phyloP scores from a whole-genome alignment of 2,329 filamentous ascomycete species.

The Neurospora sp. region DNA sequence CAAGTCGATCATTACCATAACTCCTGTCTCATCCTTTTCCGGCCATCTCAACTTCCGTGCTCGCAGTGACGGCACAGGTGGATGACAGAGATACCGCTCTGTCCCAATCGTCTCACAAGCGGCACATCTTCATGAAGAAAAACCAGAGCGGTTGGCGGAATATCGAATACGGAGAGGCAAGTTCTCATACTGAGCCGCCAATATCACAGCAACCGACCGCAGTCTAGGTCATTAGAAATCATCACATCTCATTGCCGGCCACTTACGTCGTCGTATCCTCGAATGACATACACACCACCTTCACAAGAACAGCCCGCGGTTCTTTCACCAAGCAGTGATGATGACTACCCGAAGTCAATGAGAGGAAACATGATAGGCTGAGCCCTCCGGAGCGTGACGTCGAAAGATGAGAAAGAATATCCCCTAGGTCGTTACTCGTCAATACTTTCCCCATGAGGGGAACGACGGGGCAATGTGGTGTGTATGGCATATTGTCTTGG shows the following conservation, averaged over 20 bases:
- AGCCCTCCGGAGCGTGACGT: not conserved
- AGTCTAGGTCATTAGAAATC: not conserved
- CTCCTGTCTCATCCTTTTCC: not conserved
- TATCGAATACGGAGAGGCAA: not conserved
- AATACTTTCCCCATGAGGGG: not conserved
- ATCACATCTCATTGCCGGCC: not conserved
- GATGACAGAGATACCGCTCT: not conserved
- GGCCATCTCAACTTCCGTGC: not conserved
- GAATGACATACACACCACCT: not conserved
- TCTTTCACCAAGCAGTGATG: not conserved
- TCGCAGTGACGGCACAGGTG: not conserved
- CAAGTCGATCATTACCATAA: not conserved
- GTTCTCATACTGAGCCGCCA: not conserved
- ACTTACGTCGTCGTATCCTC: not conserved
- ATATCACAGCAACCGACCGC: not conserved
- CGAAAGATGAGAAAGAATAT: not conserved
- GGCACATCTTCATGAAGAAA: not conserved
- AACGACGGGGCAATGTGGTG: not conserved
- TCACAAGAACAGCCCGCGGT: not conserved
- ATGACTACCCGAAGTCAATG: not conserved
- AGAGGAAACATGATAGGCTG: not conserved
- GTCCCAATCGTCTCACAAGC: not conserved
- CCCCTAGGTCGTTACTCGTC: not conserved
- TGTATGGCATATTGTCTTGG: not conserved
- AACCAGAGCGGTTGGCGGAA: not conserved